Evolutionary conservation across 495 filamentous ascomycete species (phyloP), one percentile per base, ranked within the genome.

Genomic region (Aspergillus coremiiformis): DNA sequence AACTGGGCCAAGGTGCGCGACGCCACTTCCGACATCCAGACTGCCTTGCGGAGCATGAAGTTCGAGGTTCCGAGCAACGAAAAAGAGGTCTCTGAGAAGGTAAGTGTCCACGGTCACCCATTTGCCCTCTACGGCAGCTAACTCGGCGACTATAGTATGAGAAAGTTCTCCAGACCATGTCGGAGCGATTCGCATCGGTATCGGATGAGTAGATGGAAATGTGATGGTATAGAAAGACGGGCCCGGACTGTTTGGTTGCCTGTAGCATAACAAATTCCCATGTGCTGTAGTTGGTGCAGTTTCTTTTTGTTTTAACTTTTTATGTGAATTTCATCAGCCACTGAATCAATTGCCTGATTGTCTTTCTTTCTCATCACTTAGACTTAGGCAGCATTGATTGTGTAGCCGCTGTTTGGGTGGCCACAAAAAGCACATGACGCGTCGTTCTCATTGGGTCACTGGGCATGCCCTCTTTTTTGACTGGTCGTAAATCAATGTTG

Each of bases 131-230:
- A 20, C 17, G 20, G 19, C 4, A 19, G 33, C n/a, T 43, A 20
- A 44, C 56, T 60, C 49, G 59, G 60, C 49, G 49, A 47, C 14
- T 12, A 20, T 49, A 90, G 86, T 98, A 96, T 67, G 93, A 98
- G 78, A 84, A 84, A 61, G 78, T 97, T 60, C 77, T 88, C 60
- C 89, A 95, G 71, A 78, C 78, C 53, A 90, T 98, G 91, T 82
- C 85, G 51, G 94, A 98, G 70, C 90, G 94, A 68, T 98, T 97
- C 71, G 94, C 94, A 17, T 81, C 87, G 11, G 89, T 97, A 45
- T 78, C 84, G 59, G 93, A 98, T 70, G 93, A 97, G 78, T 98
- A 87, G 59, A 66, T 37, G 42, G 39, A 35, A 22, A 39, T 27
- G 43, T 22, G 20, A 30, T 32, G 49, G 8, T 54, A 41, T 41